Percentiles rank a stretch among this genome's conserved stretches.
Conservation (phyloP, 2,329 filamentous ascomycete species). For the Chaetomium olivaceum region DNA sequence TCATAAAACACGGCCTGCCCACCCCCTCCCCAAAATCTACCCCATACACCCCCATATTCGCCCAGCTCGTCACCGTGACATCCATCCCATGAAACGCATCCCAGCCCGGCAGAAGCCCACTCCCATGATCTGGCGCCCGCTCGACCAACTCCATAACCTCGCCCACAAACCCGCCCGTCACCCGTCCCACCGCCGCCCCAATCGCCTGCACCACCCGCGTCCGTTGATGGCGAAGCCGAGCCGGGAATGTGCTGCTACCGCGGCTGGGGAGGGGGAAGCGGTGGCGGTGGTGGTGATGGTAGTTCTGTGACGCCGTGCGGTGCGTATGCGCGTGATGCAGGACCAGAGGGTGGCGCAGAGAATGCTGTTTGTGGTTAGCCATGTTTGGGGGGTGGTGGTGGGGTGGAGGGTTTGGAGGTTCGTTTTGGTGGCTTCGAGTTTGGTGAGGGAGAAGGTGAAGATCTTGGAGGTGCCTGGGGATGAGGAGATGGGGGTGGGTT, state of each 20-base stretch:
- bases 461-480: constrained; percentile 1
- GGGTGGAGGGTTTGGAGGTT: background rate
- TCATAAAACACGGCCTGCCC: constrained; percentile 16
- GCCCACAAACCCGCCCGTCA: constrained; percentile 6
- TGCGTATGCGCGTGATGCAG: constrained; percentile 15
- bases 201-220: constrained; percentile 7
- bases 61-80: constrained; percentile 24
- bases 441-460: constrained; percentile 5
- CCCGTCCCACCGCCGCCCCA: background rate
- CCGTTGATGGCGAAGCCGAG: constrained; percentile 18
- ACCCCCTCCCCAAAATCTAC: constrained; percentile 21
- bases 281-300: too few relatives aligned
- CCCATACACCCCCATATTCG: constrained; percentile 22
- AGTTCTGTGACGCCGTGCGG: background rate
- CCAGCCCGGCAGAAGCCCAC: constrained; percentile 1
- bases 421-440: constrained; percentile 6
- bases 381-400: background rate
- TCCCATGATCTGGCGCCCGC: background rate
- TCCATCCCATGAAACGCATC: constrained; percentile 1
- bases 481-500: background rate
- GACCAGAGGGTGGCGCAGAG: constrained; percentile 18
- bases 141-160: constrained; percentile 16
- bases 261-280: background rate
- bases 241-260: background rate
- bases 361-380: constrained; percentile 16